Evolutionary conservation across 108 stramenopile genomes (phyloP).

Genomic region (Bacterosira constricta): DNA sequence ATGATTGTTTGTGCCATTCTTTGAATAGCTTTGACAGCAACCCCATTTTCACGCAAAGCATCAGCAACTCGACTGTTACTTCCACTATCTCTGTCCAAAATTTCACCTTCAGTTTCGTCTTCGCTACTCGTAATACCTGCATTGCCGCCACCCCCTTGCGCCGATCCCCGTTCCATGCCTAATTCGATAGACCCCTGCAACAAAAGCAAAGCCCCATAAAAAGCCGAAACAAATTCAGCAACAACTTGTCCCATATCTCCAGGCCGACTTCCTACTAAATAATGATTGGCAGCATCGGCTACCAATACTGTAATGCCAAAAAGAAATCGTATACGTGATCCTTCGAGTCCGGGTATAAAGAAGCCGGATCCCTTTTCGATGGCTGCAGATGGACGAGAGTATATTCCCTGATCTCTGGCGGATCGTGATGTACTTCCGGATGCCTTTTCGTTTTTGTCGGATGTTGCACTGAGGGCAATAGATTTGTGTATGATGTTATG

Average conservation of each 20-base stretch:
- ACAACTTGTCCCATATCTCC: conserved; percentile 21
- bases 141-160: conserved; percentile 1
- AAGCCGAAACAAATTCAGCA: conserved; percentile 59
- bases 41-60: neutral
- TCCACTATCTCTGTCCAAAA: neutral
- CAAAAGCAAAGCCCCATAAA: conserved; percentile 62
- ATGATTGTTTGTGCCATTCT: conserved; percentile 33
- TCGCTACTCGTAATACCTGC: neutral
- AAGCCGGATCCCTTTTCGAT: conserved; percentile 95
- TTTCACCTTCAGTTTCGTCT: neutral
- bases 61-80: neutral
- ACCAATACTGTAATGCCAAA: conserved; percentile 64
- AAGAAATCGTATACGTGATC: conserved; percentile 75
- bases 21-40: conserved; percentile 8
- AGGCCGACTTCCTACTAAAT: conserved; percentile 8
- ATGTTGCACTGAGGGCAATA: neutral
- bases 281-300: conserved; percentile 56
- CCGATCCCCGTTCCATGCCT: conserved; percentile 48
- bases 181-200: conserved; percentile 79
- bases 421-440: conserved; percentile 16
- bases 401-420: conserved; percentile 67
- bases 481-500: neutral
- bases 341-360: conserved; percentile 95
- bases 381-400: conserved; percentile 91
- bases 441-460: neutral